A percentile compares a stretch with the other conserved stretches of the same genome.
Evolutionary conservation across 768 basidiomycete species (phyloP).

Genomic region (Lactarius akahatsu): DNA sequence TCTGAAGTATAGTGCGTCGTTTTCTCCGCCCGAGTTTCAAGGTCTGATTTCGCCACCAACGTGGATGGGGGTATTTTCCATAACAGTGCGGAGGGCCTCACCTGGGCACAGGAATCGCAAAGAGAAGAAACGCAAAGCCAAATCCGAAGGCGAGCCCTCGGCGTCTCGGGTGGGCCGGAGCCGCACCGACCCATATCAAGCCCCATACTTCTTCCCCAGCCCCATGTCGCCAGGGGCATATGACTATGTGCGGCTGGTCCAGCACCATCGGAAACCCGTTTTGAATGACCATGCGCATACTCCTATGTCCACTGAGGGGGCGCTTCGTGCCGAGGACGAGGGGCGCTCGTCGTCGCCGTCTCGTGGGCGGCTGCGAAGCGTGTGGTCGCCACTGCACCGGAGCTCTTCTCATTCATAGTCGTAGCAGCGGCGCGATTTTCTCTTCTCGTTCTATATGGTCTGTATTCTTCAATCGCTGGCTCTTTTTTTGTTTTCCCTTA

Average conservation of each 20-base stretch:
- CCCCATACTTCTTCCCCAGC: slow-evolving; percentile 59
- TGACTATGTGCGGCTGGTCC: slow-evolving; percentile 33
- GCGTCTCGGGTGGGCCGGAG: slow-evolving; percentile 15
- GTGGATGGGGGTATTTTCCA: too few species aligned
- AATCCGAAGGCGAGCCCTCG: neutral
- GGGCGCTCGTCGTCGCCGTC: neutral
- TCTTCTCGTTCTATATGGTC: neutral
- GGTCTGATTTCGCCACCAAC: neutral
- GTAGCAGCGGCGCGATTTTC: neutral
- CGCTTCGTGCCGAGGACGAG: neutral
- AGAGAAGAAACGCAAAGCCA: neutral
- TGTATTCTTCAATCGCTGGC: neutral
- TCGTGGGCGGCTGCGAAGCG: neutral
- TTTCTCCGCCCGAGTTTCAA: neutral
- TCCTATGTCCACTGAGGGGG: neutral
- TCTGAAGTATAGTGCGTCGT: slow-evolving; percentile 7
- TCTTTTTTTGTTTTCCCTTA: neutral
- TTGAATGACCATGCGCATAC: neutral
- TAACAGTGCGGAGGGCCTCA: slow-evolving; percentile 5
- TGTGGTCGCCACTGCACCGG: slow-evolving; percentile 2
- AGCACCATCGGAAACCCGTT: slow-evolving; percentile 13
- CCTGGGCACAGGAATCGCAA: slow-evolving; percentile 1
- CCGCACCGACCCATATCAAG: slow-evolving; percentile 61
- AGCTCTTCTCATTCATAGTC: neutral
- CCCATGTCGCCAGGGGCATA: slow-evolving; percentile 43